Evolutionary conservation across 2,329 filamentous ascomycete genomes (phyloP), one percentile per base, ranked within the genome.

Genomic region (Arthrobotrys conoides): DNA sequence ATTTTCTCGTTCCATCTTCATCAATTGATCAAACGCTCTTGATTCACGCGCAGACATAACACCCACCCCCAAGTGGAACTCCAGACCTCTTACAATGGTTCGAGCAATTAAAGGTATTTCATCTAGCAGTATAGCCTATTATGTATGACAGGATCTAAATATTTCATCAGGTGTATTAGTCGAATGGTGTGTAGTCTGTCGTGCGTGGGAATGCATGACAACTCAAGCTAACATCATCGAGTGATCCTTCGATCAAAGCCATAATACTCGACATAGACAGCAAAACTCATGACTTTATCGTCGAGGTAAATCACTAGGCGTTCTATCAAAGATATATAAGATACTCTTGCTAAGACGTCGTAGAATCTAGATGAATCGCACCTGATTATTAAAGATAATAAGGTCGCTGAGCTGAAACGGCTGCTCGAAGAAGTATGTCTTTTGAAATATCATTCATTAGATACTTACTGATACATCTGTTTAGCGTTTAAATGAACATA

Each of bases 221-320:
- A 18, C 18, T 22, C 14, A 18, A 5, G 53, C 30, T 68, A 30
- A 61, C 51, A 9, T 41, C 16, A 24, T 61, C 38, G 8, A 80
- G 82, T 70, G 82, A 82, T 64, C 82, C 82, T 48, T 82, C 81
- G 5, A 82, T 82, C 79, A 82, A 82, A 69, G 82, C 82, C 27
- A 82, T 82, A 51, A 82, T 82, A 38, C 73, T 82, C 30, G 82
- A 82, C 48, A 80, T 82, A 30, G 82, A 82, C 24, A 79, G 80
- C 33, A 81, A 82, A 64, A 76, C 77, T 18, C 81, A 82, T 70
- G 80, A 81, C n/a, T 81, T 80, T 49, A 80, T 82, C 20, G 75
- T 82, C 24, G 81, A 82, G 53, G 80, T 78, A 69, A 41, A 59
- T 6, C 3, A 12, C 18, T 3, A 9, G 1, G 24, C 12, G 10